Base-by-base conservation (phyloP, 495 filamentous ascomycete genomes). In the Talaromyces trachyspermus region DNA sequence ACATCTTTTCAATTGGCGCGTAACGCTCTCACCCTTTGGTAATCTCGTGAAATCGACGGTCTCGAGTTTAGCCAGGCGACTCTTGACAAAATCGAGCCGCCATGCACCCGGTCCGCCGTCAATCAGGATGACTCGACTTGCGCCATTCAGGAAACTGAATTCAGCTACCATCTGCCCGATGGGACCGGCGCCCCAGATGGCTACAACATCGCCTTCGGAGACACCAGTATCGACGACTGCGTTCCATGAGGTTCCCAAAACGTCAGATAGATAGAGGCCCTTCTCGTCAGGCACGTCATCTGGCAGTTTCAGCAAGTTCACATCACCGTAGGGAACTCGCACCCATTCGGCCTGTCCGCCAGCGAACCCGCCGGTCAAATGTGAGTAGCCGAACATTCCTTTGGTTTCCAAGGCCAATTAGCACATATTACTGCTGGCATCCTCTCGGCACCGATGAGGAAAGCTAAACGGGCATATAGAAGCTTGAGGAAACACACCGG, bases 261-360 rank as follows among this genome's bases (percentile, higher is more conserved):
- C 85, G 57, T 95, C 89, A 2, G 84, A 87, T 2, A 95, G 73
- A 57, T 81, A 95, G 0, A 96, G 74, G 36, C 65, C 86, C 62
- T 92, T 91, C 74, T 95, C 89, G 57, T 95, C 88, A 0, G 88
- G 86, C 0, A 96, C 84, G 46, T 78, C 75, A 37, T 86, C 81
- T 5, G 90, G 89, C 3, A 94, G 76, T 47, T 80, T 78, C 6
- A 96, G 75, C 15, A 95, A 71, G 54, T 95, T 95, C 50, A 83
- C 78, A 42, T 94, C 85, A n/a, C 77, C 90, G 17, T 80, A 77
- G 0, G 90, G 89, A 8, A 94, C 87, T 0, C 90, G 79, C 7
- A 87, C 79, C 49, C 89, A 95, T 62, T 95, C 90, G 8, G 89
- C 85, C 59, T 95, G 89, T 0, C 89, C 88, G 33, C 89, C 89